These are phyloP conservation scores for Zasmidium citrigriseum DNA, from an alignment of 2,329 filamentous ascomycete genomes.

Conservation along the genomic window DNA sequence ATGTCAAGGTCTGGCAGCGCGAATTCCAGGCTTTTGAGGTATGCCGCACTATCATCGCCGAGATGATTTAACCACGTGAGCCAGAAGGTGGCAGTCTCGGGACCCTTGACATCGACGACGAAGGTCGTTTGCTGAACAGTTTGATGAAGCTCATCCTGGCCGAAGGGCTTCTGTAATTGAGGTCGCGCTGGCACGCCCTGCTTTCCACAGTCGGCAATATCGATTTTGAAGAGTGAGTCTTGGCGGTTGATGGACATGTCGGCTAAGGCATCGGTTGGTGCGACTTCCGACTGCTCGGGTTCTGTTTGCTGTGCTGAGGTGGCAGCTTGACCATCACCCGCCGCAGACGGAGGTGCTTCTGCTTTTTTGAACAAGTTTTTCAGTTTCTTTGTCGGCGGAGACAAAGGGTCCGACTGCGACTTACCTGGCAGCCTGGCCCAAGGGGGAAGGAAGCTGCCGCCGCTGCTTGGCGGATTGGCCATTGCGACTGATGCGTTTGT, in stretches of 20 bases:
- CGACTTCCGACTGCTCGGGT: no score
- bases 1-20: neutral
- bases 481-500: neutral
- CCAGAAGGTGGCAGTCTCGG: neutral
- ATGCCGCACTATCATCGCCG: neutral
- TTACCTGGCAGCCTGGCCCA: neutral
- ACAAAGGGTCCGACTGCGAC: neutral
- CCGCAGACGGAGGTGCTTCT: neutral
- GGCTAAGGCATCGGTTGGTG: neutral
- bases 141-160: neutral
- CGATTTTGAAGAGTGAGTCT: neutral
- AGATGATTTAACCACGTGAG: neutral
- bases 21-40: neutral
- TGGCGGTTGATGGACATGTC: neutral
- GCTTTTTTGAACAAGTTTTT: neutral
- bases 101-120: neutral
- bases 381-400: neutral
- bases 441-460: neutral
- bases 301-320: no score
- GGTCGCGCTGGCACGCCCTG: neutral
- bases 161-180: neutral
- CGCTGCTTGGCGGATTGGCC: neutral
- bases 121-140: neutral
- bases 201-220: neutral
- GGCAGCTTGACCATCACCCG: neutral